Percentiles rank a stretch among this genome's conserved stretches.
Evolutionary conservation across 345 rosid species (phyloP).

Genomic region (Chamaenerion angustifolium): DNA sequence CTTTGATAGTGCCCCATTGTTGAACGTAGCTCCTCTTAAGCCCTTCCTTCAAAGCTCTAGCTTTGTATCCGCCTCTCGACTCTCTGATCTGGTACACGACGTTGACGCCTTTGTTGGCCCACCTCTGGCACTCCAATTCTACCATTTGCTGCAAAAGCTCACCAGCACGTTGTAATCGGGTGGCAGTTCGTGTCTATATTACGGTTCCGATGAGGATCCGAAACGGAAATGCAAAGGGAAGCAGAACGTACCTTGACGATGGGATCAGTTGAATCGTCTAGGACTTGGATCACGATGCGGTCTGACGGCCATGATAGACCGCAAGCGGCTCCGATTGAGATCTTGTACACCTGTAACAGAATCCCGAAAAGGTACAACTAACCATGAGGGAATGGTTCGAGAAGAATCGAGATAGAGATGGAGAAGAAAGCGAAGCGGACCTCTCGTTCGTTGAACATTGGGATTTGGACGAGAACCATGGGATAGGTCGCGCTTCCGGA

Average conservation of each 20-base stretch:
- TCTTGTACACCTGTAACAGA: constrained; percentile 43
- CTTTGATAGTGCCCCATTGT: no score
- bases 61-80: constrained; percentile 61
- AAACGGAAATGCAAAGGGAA: neutral
- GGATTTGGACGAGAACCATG: constrained; percentile 83
- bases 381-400: no score
- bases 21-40: constrained; percentile 70
- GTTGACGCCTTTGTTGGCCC: constrained; percentile 64
- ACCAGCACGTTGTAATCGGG: neutral
- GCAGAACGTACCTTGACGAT: constrained; percentile 28
- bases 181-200: neutral
- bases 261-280: constrained; percentile 72
- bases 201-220: neutral
- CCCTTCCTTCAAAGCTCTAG: constrained; percentile 70
- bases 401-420: neutral
- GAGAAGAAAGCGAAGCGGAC: constrained; percentile 13
- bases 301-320: constrained; percentile 80
- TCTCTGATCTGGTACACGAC: constrained; percentile 53
- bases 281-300: constrained; percentile 74
- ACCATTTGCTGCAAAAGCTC: constrained; percentile 34
- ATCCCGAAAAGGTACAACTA: no score
- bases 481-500: constrained; percentile 83
- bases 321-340: constrained; percentile 75
- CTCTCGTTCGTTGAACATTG: constrained; percentile 98
- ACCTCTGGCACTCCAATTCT: no score